Evolutionary conservation across 108 stramenopile genomes (phyloP).

Genomic region (Nitzschia palea): DNA sequence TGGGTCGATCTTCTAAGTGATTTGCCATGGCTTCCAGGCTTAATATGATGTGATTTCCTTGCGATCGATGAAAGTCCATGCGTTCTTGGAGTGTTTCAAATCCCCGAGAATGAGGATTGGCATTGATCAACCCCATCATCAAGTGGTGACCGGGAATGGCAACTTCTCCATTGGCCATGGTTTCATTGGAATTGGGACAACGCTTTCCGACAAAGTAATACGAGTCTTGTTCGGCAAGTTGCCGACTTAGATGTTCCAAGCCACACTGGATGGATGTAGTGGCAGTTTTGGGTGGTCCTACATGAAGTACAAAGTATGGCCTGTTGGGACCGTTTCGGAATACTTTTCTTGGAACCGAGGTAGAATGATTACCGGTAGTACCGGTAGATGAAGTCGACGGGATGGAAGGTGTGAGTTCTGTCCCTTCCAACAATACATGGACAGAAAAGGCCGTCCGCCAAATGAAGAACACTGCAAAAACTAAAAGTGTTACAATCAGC

Average conservation of each 20-base stretch:
- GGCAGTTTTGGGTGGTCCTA: conserved; percentile 33
- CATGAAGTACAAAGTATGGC: conserved; percentile 26
- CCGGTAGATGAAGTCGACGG: not conserved
- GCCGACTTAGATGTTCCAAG: conserved; percentile 1
- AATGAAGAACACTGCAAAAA: not conserved
- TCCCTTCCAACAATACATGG: not conserved
- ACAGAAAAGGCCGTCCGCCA: conserved; percentile 3
- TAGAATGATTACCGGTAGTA: not conserved
- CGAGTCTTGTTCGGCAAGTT: conserved; percentile 13
- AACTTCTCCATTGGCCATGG: conserved; percentile 16
- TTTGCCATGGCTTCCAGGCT: conserved; percentile 23
- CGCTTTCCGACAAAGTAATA: conserved; percentile 22
- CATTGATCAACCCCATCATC: conserved; percentile 24
- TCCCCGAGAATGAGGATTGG: conserved; percentile 12
- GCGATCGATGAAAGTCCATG: conserved; percentile 13
- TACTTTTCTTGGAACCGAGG: not conserved
- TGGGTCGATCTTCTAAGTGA: conserved; percentile 12
- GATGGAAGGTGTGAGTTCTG: not conserved
- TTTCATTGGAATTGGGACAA: not conserved
- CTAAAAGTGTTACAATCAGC: not conserved
- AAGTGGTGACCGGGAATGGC: conserved; percentile 18
- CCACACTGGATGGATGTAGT: conserved; percentile 33
- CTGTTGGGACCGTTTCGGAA: not conserved
- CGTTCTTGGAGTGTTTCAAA: conserved; percentile 7
- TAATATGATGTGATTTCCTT: conserved; percentile 16